These are phyloP conservation scores for Botrytis hyacinthi DNA, from an alignment of 2,329 filamentous ascomycete genomes.

Conservation along the genomic window DNA sequence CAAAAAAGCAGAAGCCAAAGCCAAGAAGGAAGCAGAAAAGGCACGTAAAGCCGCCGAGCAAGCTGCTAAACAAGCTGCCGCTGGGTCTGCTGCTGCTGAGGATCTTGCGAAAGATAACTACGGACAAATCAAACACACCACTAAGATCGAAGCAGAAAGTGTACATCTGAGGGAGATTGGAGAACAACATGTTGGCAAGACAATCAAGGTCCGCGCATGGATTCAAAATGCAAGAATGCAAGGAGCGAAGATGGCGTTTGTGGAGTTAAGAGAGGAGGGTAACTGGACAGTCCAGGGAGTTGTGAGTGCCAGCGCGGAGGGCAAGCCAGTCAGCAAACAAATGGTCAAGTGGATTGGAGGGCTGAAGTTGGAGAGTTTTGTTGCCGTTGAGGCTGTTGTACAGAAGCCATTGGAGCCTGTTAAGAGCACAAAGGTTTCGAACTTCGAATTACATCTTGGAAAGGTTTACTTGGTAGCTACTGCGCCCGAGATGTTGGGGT, in stretches of 20 bases:
- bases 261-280: conserved; percentile 76
- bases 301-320: conserved; percentile 63
- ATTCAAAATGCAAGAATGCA: conserved; percentile 87
- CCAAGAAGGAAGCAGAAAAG: conserved; percentile 84
- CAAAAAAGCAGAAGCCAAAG: conserved; percentile 83
- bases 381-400: conserved; percentile 76
- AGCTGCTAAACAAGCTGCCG: conserved; percentile 67
- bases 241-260: conserved; percentile 85
- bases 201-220: conserved; percentile 74
- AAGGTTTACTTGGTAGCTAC: conserved; percentile 77
- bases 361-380: conserved; percentile 76
- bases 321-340: conserved; percentile 65
- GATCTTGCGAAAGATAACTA: conserved; percentile 76
- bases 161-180: conserved; percentile 62
- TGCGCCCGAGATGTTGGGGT: conserved; percentile 55
- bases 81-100: conserved; percentile 60
- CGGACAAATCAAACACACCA: conserved; percentile 62
- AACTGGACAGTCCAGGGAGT: conserved; percentile 82
- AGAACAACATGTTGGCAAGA: conserved; percentile 65
- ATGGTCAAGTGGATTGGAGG: conserved; percentile 91
- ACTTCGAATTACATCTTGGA: conserved; percentile 82
- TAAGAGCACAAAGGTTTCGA: conserved; percentile 78
- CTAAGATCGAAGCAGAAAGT: conserved; percentile 53
- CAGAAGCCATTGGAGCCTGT: conserved; percentile 82
- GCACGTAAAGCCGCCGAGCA: conserved; percentile 70